Evolutionary conservation across 2,329 filamentous ascomycete genomes (phyloP).

Genomic region (Meredithiella fracta): DNA sequence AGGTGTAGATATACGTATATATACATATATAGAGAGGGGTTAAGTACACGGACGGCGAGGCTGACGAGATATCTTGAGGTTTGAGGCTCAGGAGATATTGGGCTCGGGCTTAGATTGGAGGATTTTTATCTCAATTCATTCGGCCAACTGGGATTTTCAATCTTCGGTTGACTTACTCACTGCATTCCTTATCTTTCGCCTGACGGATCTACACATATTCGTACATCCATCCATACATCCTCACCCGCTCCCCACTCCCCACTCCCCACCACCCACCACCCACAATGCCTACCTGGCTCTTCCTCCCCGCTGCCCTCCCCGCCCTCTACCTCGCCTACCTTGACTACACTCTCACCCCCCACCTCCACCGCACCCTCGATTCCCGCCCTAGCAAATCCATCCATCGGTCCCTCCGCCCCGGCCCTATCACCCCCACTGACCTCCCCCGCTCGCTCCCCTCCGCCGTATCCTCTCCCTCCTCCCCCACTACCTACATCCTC

Average conservation of each 20-base stretch:
- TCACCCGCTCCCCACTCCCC: background rate
- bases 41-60: too few species aligned
- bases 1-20: too few species aligned
- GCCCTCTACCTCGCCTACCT: constrained; percentile 11
- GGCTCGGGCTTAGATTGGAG: too few species aligned
- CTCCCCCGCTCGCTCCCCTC: constrained; percentile 15
- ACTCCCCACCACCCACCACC: background rate
- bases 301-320: constrained; percentile 7
- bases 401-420: constrained; percentile 17
- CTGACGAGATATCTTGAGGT: too few species aligned
- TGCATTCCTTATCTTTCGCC: too few species aligned
- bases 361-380: constrained; percentile 1
- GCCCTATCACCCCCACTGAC: constrained; percentile 12
- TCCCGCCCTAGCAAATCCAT: constrained; percentile 7
- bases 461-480: constrained; percentile 15
- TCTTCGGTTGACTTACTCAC: too few species aligned
- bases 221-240: background rate
- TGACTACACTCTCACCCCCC: constrained; percentile 5
- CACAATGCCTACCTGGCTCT: constrained; percentile 10
- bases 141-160: too few species aligned
- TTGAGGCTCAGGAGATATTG: too few species aligned
- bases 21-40: too few species aligned
- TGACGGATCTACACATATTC: too few species aligned
- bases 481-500: constrained; percentile 18
- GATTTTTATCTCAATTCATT: too few species aligned